These are phyloP conservation scores for Aspergillus intermedius DNA, from an alignment of 2,329 filamentous ascomycete species.

Conservation along the genomic window DNA sequence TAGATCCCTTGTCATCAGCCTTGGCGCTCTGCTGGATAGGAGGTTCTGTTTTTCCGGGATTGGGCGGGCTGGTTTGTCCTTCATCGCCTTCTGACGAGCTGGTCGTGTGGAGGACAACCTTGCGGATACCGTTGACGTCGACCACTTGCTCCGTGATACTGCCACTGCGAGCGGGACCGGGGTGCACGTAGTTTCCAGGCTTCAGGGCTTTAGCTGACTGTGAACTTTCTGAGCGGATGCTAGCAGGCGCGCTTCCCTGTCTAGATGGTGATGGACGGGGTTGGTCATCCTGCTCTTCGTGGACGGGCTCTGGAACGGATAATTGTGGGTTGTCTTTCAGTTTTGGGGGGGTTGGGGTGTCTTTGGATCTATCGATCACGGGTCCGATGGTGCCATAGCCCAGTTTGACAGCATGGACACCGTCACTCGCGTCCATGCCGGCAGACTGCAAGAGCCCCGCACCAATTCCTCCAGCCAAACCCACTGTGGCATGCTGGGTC, in stretches of 20 bases:
- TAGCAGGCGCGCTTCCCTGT: slow-evolving; percentile 18
- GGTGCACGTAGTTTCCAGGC: slow-evolving; percentile 29
- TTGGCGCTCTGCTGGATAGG: slow-evolving; percentile 4
- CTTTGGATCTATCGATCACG: slow-evolving; percentile 18
- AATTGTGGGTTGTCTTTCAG: slow-evolving; percentile 16
- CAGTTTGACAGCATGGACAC: slow-evolving; percentile 54
- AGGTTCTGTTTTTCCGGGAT: neutral
- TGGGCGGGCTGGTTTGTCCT: slow-evolving; percentile 1
- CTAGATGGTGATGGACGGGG: slow-evolving; percentile 14
- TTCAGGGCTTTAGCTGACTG: slow-evolving; percentile 13
- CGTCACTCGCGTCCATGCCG: slow-evolving; percentile 57
- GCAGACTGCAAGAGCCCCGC: slow-evolving; percentile 50
- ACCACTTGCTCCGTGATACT: slow-evolving; percentile 75
- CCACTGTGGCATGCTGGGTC: slow-evolving; percentile 22
- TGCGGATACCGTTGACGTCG: slow-evolving; percentile 66
- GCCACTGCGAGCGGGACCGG: slow-evolving; percentile 58
- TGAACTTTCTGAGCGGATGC: slow-evolving; percentile 17
- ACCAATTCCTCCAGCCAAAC: slow-evolving; percentile 47
- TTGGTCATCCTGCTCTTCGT: slow-evolving; percentile 25
- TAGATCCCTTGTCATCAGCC: slow-evolving; percentile 4
- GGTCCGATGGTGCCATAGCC: slow-evolving; percentile 46
- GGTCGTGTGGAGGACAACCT: slow-evolving; percentile 66
- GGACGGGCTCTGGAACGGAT: slow-evolving; percentile 26
- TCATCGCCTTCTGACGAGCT: slow-evolving; percentile 39
- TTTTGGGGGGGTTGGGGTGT: slow-evolving; percentile 15